phyloP scores from a whole-genome alignment of 1,284 basidiomycete genomes.

The Bjerkandera adusta region DNA sequence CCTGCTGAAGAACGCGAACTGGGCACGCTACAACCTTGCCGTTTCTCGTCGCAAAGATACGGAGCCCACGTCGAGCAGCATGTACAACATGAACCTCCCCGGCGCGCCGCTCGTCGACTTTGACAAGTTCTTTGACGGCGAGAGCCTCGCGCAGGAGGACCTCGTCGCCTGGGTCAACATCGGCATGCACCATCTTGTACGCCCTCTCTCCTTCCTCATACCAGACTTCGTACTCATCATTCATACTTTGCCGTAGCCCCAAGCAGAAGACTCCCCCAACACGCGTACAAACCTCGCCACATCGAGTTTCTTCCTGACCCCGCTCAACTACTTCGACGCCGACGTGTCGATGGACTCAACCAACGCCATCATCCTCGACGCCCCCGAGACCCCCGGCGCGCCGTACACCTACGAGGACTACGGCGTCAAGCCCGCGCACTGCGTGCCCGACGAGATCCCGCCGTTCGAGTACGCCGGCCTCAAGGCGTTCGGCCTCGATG shows the following conservation, averaged over 20 bases:
- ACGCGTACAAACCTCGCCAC: constrained; percentile 60
- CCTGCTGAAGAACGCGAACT: constrained; percentile 58
- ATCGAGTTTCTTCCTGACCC: constrained; percentile 58
- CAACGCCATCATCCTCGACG: constrained; percentile 51
- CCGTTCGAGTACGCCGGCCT: constrained; percentile 43
- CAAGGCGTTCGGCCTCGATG: constrained; percentile 35
- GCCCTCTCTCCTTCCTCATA: constrained; percentile 12
- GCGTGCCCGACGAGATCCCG: constrained; percentile 40
- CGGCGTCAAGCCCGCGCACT: constrained; percentile 46
- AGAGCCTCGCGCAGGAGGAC: constrained; percentile 58
- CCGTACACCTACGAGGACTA: constrained; percentile 49
- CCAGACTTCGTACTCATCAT: background rate
- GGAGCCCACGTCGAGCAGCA: constrained; percentile 52
- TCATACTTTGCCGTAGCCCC: constrained; percentile 34
- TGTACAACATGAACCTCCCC: constrained; percentile 65
- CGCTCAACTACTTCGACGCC: constrained; percentile 64
- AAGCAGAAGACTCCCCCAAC: constrained; percentile 59
- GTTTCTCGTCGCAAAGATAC: constrained; percentile 58
- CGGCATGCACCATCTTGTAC: constrained; percentile 58
- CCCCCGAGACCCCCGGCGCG: constrained; percentile 37
- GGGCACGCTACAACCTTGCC: constrained; percentile 62
- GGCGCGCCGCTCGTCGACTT: constrained; percentile 58
- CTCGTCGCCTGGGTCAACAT: constrained; percentile 65
- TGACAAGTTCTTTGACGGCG: constrained; percentile 61
- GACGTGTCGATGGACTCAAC: constrained; percentile 56